Evolutionary conservation across 1,284 basidiomycete species (phyloP).

Genomic region (Cutaneotrichosporon sp.): DNA sequence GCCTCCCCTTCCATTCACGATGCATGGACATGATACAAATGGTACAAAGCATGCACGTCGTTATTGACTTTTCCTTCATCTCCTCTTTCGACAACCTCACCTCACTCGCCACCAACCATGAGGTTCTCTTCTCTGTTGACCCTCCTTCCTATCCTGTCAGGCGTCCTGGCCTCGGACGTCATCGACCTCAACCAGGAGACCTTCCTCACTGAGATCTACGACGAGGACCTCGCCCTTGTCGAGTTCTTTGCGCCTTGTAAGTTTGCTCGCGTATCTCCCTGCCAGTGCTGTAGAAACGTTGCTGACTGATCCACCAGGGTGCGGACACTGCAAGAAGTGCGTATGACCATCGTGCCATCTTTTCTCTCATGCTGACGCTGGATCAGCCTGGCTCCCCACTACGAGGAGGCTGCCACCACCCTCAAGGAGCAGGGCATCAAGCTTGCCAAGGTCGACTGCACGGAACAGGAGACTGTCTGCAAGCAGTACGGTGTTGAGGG

Average conservation of each 20-base stretch:
- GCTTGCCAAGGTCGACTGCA: conserved; percentile 94
- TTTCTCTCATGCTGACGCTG: background rate
- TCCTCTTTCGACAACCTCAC: too few relatives aligned
- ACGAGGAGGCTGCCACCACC: conserved; percentile 89
- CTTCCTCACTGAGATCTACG: conserved; percentile 66
- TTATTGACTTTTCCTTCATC: too few relatives aligned
- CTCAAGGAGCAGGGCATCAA: conserved; percentile 86
- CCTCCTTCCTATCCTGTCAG: conserved; percentile 24
- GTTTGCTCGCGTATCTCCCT: conserved; percentile 6
- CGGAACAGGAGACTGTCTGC: conserved; percentile 80
- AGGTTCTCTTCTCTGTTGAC: conserved; percentile 21
- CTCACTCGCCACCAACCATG: conserved; percentile 2
- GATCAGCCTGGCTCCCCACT: conserved; percentile 72
- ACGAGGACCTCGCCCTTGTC: conserved; percentile 76
- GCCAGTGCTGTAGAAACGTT: too few relatives aligned
- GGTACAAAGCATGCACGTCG: too few relatives aligned
- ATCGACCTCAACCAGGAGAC: conserved; percentile 63
- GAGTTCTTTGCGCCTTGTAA: conserved; percentile 56
- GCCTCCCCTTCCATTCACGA: background rate
- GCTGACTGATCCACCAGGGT: conserved; percentile 28
- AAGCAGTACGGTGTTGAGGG: conserved; percentile 77
- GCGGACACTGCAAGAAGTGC: conserved; percentile 49
- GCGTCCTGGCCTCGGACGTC: conserved; percentile 58
- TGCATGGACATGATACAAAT: too few relatives aligned
- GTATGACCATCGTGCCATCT: background rate